These are phyloP conservation scores for Xylaria longipes DNA, from an alignment of 495 filamentous ascomycete species.

Conservation along the genomic window DNA sequence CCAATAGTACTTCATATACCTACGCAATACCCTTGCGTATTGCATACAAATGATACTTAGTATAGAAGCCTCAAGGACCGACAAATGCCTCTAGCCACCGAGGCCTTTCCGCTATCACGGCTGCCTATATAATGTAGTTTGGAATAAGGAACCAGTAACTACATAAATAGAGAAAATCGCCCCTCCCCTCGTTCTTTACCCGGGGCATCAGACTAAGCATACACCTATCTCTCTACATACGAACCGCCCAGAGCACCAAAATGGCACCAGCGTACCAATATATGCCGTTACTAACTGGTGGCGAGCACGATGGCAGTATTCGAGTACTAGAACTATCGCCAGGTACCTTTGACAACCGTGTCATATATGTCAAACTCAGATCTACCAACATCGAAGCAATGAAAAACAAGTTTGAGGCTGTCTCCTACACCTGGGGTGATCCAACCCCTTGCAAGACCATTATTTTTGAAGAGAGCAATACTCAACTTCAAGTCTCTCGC, in stretches of 20 bases:
- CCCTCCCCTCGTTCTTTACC: background rate
- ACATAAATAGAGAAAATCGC: background rate
- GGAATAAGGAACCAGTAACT: background rate
- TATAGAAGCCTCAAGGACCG: background rate
- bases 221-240: background rate
- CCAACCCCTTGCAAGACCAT: background rate
- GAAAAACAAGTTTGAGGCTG: background rate
- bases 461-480: background rate
- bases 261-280: background rate
- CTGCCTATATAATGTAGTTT: background rate
- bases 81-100: background rate
- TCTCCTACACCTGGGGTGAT: slow-evolving; percentile 2
- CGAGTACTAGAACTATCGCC: background rate
- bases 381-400: background rate
- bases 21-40: background rate
- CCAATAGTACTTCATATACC: background rate
- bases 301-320: background rate
- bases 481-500: background rate
- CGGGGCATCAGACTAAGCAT: background rate
- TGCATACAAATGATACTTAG: background rate
- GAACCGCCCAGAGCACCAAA: background rate
- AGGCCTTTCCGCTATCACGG: background rate
- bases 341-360: background rate
- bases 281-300: background rate
- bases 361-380: background rate